phyloP scores from a whole-genome alignment of 148 eudicot species.

The Pouteria glomerata region DNA sequence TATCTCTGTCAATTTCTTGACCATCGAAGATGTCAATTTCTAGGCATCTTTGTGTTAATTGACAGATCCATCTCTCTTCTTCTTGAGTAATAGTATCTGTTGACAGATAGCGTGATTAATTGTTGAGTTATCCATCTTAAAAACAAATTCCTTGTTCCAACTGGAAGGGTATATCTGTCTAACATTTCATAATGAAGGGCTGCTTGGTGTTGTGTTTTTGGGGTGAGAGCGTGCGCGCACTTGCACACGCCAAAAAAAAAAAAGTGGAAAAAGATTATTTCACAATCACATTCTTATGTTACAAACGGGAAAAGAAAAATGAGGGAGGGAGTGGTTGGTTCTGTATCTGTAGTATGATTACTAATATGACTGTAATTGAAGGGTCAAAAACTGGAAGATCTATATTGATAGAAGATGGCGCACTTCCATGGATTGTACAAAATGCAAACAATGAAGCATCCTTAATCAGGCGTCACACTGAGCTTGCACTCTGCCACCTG shows the following conservation, averaged over 20 bases:
- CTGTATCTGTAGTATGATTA: background rate
- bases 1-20: background rate
- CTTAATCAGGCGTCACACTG: slow-evolving; percentile 89
- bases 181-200: no score
- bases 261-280: no score
- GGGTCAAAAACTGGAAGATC: slow-evolving; percentile 69
- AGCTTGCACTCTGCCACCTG: slow-evolving; percentile 96
- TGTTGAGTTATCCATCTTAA: background rate
- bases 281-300: background rate
- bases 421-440: slow-evolving; percentile 93
- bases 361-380: slow-evolving; percentile 3
- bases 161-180: no score
- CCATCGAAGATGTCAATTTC: background rate
- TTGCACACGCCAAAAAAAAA: no score
- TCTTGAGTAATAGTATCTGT: no score
- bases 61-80: background rate
- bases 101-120: background rate
- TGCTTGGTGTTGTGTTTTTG: no score
- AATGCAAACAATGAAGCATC: slow-evolving; percentile 96
- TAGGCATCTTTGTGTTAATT: background rate
- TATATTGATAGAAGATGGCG: slow-evolving; percentile 85
- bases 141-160: no score
- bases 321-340: background rate
- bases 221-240: no score
- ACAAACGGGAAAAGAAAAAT: background rate